A percentile compares a stretch with the other conserved stretches of the same genome.
phyloP scores from a whole-genome alignment of 352 stramenopile genomes.

The Phytophthora sp. region DNA sequence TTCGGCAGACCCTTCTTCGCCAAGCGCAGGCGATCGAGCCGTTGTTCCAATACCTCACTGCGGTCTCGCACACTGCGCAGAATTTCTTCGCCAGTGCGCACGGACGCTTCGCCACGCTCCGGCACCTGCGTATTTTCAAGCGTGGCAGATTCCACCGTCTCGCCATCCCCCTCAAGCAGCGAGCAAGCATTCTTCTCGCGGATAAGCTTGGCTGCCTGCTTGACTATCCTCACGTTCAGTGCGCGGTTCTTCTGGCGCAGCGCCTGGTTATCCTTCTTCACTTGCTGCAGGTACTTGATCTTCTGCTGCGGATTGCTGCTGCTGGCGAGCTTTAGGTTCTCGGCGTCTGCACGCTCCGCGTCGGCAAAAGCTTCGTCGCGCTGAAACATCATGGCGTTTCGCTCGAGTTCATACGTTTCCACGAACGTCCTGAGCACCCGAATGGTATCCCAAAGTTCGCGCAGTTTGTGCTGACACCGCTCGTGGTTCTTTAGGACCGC shows the following conservation, averaged over 20 bases:
- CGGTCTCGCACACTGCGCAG: slow-evolving; percentile 58
- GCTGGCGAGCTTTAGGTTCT: slow-evolving; percentile 62
- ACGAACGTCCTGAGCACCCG: slow-evolving; percentile 68
- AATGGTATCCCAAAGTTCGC: slow-evolving; percentile 74
- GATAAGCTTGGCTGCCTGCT: slow-evolving; percentile 19
- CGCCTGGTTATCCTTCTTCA: slow-evolving; percentile 72
- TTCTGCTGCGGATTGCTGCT: slow-evolving; percentile 74
- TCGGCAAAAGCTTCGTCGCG: slow-evolving; percentile 65
- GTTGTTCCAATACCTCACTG: slow-evolving; percentile 54
- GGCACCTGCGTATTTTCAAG: slow-evolving; percentile 31
- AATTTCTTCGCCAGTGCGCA: slow-evolving; percentile 47
- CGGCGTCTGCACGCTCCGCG: slow-evolving; percentile 56
- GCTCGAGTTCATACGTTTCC: slow-evolving; percentile 62
- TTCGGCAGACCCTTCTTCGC: slow-evolving; percentile 34
- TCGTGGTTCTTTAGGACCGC: slow-evolving; percentile 47
- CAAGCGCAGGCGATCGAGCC: slow-evolving; percentile 53
- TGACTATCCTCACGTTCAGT: slow-evolving; percentile 53
- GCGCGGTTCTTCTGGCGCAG: slow-evolving; percentile 61
- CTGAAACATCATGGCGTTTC: slow-evolving; percentile 52
- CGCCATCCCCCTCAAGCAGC: slow-evolving; percentile 3
- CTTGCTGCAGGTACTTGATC: slow-evolving; percentile 74
- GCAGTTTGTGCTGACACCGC: slow-evolving; percentile 65
- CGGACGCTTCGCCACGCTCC: slow-evolving; percentile 26
- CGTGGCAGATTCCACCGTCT: background rate
- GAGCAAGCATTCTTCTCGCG: slow-evolving; percentile 31